phyloP scores from a whole-genome alignment of 2,329 filamentous ascomycete genomes.

The Penicillium sp. region DNA sequence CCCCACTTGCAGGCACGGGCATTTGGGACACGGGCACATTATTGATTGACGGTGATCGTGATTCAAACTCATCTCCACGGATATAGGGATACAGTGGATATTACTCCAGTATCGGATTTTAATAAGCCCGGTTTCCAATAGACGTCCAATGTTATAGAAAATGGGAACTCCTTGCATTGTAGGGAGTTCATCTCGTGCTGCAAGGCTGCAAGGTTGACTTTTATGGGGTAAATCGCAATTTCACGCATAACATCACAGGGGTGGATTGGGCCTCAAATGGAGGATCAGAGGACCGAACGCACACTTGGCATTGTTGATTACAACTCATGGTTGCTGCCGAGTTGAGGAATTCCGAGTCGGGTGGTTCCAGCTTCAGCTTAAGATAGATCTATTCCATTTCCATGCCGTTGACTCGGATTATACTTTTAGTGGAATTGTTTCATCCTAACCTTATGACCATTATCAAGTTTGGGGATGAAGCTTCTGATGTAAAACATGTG shows the following conservation, averaged over 20 bases:
- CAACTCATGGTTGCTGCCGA: background rate
- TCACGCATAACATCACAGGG: background rate
- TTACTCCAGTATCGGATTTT: background rate
- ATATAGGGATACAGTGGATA: background rate
- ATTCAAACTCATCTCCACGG: background rate
- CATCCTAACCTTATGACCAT: background rate
- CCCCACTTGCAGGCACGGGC: conserved; percentile 3
- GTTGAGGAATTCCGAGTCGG: background rate
- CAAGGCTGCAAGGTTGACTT: background rate
- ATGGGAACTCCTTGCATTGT: background rate
- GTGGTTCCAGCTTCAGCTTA: too few relatives aligned
- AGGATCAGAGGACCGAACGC: background rate
- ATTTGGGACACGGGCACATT: background rate
- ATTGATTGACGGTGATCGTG: conserved; percentile 2
- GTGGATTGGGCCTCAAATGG: background rate
- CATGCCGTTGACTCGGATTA: background rate
- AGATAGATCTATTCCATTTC: background rate
- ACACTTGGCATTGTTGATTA: background rate
- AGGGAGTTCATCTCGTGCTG: background rate
- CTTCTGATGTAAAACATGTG: conserved; percentile 1
- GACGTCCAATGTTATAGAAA: background rate
- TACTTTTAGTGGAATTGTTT: background rate
- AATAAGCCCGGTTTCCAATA: too few relatives aligned
- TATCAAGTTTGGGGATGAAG: background rate
- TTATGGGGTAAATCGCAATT: background rate